Evolutionary conservation across 2,329 filamentous ascomycete species (phyloP), one percentile per base, ranked within the genome.

Genomic region (Coniochaeta sp.): DNA sequence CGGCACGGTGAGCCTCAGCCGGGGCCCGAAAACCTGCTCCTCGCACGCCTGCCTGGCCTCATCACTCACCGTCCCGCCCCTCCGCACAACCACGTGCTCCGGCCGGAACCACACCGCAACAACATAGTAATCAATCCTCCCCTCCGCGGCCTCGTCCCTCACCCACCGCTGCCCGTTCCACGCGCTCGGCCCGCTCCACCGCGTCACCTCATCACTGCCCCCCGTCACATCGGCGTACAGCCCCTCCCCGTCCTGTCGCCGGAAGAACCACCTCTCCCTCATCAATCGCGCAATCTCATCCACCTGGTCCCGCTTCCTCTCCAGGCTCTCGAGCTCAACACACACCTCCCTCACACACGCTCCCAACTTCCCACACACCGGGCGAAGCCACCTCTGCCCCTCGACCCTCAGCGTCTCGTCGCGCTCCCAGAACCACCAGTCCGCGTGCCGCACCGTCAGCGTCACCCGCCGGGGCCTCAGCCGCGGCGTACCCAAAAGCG

Each of bases 321-420:
- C 71, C 7, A 82, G 60, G 2, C 76, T 78, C 67, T 84, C 81
- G 17, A 81, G 67, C 44, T 81, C 78, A 5, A 81, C 69, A 28
- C 68, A 65, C 2, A 84, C 64, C 54, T 75, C 72, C 1, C 67
- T 64, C 17, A 80, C 69, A 4, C 71, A 73, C 0, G 61, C 4
- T 0, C 74, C 69, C 30, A 80, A 61, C 0, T 2, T 54, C 0
- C 30, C 6, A 24, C 63, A 60, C 1, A 71, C 56, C 0, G 16
- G 40, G 4, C 64, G 30, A n/a, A 79, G 70, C 77, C 78, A 80
- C 0, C 38, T 10, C 1, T 34, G 30, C 12, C 68, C 70, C 0
- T 70, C 64, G 30, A 80, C 73, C 4, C 63, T 61, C 6, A 81
- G 66, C 2, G 68, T 69, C 4, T 64, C 47, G 57, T 79, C 71